Conservation (phyloP, 495 filamentous ascomycete species). For the Cercophora sp. region DNA sequence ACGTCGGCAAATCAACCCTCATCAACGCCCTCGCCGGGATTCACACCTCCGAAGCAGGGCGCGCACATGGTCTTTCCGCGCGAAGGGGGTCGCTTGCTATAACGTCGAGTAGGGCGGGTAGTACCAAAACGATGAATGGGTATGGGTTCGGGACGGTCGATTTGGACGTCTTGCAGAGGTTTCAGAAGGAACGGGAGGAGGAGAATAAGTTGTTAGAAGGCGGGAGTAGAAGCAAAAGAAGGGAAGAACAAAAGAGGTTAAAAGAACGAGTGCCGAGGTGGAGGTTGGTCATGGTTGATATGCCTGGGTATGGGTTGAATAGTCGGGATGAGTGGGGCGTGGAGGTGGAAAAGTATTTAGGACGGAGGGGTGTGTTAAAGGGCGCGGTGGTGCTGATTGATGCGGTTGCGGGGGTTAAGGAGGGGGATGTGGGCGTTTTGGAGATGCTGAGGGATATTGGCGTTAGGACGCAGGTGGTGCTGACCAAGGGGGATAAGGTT, state of each 20-base stretch:
- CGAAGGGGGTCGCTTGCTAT: conserved; percentile 43
- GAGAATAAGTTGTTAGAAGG: conserved; percentile 1
- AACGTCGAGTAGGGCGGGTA: conserved; percentile 68
- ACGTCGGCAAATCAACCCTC: conserved; percentile 87
- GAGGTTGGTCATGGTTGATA: conserved; percentile 70
- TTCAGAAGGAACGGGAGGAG: conserved; percentile 1
- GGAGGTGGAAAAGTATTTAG: conserved; percentile 83
- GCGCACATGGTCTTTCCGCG: conserved; percentile 20
- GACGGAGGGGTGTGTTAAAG: conserved; percentile 65
- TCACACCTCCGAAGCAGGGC: conserved; percentile 18
- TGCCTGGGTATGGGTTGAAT: conserved; percentile 89
- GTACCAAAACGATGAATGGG: conserved; percentile 78
- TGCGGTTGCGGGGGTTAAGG: conserved; percentile 73
- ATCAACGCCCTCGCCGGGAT: conserved; percentile 75
- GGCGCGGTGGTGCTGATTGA: conserved; percentile 84
- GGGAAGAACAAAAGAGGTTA: conserved; percentile 29
- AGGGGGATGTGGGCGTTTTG: conserved; percentile 63
- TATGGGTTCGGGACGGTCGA: conserved; percentile 63
- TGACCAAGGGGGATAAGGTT: conserved; percentile 75
- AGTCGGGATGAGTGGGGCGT: conserved; percentile 74
- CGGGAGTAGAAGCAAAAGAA: conserved; percentile 11
- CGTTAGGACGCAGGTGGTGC: conserved; percentile 71
- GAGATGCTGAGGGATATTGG: conserved; percentile 55
- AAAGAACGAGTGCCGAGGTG: conserved; percentile 49
- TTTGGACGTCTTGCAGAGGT: conserved; percentile 9